Conservation (phyloP, 805 yeast species). For the fission yeast (Schizosaccharomyces pombe) region DNA sequence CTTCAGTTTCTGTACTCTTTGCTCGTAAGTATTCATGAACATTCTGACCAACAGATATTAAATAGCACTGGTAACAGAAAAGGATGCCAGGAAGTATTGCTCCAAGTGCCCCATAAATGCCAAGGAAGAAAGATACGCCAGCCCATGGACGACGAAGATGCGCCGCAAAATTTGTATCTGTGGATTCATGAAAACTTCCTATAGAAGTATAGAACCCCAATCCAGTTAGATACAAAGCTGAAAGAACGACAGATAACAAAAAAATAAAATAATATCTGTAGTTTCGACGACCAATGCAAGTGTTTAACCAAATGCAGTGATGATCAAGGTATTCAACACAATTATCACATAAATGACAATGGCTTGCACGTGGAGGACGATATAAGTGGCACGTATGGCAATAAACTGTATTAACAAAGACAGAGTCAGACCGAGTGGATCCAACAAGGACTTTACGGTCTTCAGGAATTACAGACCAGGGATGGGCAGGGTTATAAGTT, state of each 20-base stretch:
- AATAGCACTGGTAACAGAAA: conserved; percentile 1
- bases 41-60: conserved; percentile 1
- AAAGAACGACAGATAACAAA: not conserved
- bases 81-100: not conserved
- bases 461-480: conserved; percentile 2
- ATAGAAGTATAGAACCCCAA: not conserved
- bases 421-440: conserved; percentile 1
- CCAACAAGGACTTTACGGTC: not conserved
- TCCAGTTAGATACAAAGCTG: not conserved
- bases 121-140: conserved; percentile 3
- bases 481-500: not conserved
- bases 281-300: conserved; percentile 3
- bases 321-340: conserved; percentile 4
- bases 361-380: conserved; percentile 5
- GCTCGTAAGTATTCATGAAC: conserved; percentile 2
- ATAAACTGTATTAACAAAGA: not conserved
- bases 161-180: not conserved
- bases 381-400: conserved; percentile 3
- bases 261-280: not conserved
- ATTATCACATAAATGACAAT: conserved; percentile 3
- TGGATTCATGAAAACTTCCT: not conserved
- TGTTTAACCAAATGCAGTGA: conserved; percentile 2
- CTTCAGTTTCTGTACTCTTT: not conserved
- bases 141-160: not conserved
- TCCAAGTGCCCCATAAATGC: not conserved